Percentiles rank a stretch among this genome's conserved stretches.
These are phyloP conservation scores for Teratosphaeriaceae sp. DNA, from an alignment of 2,329 filamentous ascomycete genomes.

Conservation along the genomic window DNA sequence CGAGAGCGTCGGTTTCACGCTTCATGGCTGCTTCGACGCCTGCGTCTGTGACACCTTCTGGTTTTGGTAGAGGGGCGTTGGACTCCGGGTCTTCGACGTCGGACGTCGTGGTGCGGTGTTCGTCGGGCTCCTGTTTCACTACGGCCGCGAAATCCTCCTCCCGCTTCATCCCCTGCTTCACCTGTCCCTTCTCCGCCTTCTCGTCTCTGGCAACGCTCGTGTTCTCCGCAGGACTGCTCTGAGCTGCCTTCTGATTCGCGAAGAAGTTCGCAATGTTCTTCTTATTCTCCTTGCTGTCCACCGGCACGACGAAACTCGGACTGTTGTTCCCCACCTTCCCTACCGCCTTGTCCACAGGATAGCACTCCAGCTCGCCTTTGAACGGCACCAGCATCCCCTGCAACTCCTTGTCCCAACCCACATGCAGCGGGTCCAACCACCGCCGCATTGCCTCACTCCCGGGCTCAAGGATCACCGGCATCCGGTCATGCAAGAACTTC, in stretches of 20 bases:
- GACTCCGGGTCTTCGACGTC: constrained; percentile 43
- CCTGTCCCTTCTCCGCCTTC: constrained; percentile 23
- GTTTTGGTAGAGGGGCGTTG: constrained; percentile 46
- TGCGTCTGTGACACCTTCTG: constrained; percentile 17
- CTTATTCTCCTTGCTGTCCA: constrained; percentile 83
- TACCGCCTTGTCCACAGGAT: constrained; percentile 80
- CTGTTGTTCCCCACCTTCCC: constrained; percentile 93
- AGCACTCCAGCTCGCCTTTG: constrained; percentile 71
- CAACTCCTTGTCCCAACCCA: constrained; percentile 70
- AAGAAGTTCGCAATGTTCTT: constrained; percentile 95
- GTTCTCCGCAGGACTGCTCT: constrained; percentile 28
- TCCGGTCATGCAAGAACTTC: constrained; percentile 83
- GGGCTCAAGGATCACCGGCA: constrained; percentile 87
- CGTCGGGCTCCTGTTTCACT: constrained; percentile 34
- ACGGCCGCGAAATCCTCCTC: constrained; percentile 26
- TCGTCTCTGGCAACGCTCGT: too few species aligned
- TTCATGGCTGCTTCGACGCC: constrained; percentile 35
- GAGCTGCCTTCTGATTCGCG: constrained; percentile 47
- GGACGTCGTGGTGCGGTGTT: constrained; percentile 36
- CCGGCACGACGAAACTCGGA: constrained; percentile 71
- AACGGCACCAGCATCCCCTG: constrained; percentile 76
- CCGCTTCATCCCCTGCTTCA: constrained; percentile 24
- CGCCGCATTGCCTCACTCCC: constrained; percentile 60
- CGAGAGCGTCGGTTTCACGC: constrained; percentile 32
- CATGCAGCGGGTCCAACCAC: constrained; percentile 70